Base-by-base conservation (phyloP, 139 green algal species). In the Ostreobium quekettii region DNA sequence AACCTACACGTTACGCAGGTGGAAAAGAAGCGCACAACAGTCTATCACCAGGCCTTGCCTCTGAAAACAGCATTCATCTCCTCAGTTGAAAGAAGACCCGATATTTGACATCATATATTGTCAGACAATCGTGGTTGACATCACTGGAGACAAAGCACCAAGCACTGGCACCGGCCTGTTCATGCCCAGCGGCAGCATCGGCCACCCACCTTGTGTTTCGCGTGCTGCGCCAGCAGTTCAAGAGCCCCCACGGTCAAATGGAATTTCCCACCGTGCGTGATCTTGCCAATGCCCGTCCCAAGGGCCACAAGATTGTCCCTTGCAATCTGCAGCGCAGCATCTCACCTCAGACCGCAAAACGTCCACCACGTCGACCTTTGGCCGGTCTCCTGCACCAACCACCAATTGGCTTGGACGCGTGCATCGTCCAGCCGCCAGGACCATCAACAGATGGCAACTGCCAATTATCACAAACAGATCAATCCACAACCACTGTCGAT, bases 191-290 rank as follows among this genome's bases (percentile, higher is more conserved):
- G 19, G 28, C 57, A 29, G 53, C 59, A 71, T 7, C 24, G 26
- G 28, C 26, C 1, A 1, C 83, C 53, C 60, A 93, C 90, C 89
- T 99, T 99, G 84, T 95, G 89, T 73, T 96, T 99, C 30, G 91
- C 93, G 70, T 97, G 81, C 35, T 89, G 71, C 1, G 88, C 75
- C 24, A 99, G 79, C 11, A 97, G 4, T 61, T 97, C 91, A n/a
- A 99, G 77, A 0, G 82, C 83, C 0, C 90, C 90, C 11, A 99
- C 83, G 1, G 87, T 96, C 0, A 99, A 73, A 2, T 85, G 73
- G 70, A 99, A 99, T 69, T 98, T 98, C 36, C 87, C 87, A 7
- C 74, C 86, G 80, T 99, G 91, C 7, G 94, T 99, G 22, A 99
- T 89, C 75, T 97, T 97, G 35, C 94, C 94, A 1, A 99, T 86